These are phyloP conservation scores for Sphaerulina populicola DNA, from an alignment of 2,329 filamentous ascomycete species.

Conservation along the genomic window DNA sequence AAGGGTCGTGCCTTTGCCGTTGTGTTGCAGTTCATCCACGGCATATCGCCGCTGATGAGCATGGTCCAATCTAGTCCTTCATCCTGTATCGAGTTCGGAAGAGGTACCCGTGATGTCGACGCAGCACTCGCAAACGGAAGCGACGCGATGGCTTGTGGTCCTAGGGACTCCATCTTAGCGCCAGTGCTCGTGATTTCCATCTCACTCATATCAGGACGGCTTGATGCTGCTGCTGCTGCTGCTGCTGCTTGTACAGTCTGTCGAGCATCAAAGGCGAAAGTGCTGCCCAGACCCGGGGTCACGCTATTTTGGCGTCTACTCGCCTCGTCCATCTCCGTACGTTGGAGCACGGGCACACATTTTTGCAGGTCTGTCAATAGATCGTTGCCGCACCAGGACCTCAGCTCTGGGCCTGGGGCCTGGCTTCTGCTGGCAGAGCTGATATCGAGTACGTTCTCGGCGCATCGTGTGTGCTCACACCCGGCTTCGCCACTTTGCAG, in stretches of 20 bases:
- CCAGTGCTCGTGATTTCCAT: constrained; percentile 17
- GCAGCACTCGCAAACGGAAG: constrained; percentile 25
- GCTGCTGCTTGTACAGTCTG: constrained; percentile 2
- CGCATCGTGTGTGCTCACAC: constrained; percentile 24
- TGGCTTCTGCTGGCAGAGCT: constrained; percentile 15
- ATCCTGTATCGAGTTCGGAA: not conserved
- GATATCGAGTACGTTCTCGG: constrained; percentile 23
- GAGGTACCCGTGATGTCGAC: constrained; percentile 16
- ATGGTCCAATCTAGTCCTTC: constrained; percentile 8
- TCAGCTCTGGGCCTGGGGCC: constrained; percentile 5
- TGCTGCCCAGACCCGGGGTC: constrained; percentile 1
- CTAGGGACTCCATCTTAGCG: constrained; percentile 30
- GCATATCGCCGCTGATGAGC: constrained; percentile 7
- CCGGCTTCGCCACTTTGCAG: constrained; percentile 17
- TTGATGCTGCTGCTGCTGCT: not conserved
- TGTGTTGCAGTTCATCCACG: constrained; percentile 7
- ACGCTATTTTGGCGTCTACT: not conserved
- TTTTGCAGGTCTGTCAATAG: constrained; percentile 4
- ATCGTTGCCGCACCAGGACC: constrained; percentile 25
- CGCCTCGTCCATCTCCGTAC: not conserved
- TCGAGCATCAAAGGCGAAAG: constrained; percentile 2
- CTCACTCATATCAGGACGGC: constrained; percentile 12
- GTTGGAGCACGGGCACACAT: not conserved
- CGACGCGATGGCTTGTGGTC: constrained; percentile 17
- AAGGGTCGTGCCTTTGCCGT: not conserved